phyloP scores from a whole-genome alignment of 1,284 basidiomycete species.

The Clitocybe nebularis region DNA sequence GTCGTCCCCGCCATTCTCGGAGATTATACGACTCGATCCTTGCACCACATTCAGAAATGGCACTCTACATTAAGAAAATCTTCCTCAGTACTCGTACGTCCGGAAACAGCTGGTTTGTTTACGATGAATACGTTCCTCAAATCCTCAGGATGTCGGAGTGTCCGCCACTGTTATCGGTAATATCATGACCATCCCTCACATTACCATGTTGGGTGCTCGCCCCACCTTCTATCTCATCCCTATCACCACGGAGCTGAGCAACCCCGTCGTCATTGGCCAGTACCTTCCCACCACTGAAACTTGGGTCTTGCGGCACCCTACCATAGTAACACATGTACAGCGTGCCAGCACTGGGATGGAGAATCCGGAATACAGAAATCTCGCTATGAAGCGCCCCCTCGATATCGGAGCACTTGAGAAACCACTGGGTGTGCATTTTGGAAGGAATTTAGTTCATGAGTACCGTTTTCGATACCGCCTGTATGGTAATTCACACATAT shows the following conservation, averaged over 20 bases:
- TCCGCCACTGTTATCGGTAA: slow-evolving; percentile 16
- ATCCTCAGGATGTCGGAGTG: slow-evolving; percentile 17
- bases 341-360: slow-evolving; percentile 23
- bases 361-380: slow-evolving; percentile 18
- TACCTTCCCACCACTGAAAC: slow-evolving; percentile 22
- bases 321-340: slow-evolving; percentile 6
- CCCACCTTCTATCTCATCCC: slow-evolving; percentile 29
- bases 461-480: too few relatives aligned
- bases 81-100: too few relatives aligned
- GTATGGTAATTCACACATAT: too few relatives aligned
- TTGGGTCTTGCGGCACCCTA: slow-evolving; percentile 19
- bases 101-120: too few relatives aligned
- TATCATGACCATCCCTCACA: slow-evolving; percentile 22
- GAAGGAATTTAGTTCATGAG: background rate
- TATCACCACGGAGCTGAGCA: slow-evolving; percentile 23
- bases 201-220: slow-evolving; percentile 25
- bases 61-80: too few relatives aligned
- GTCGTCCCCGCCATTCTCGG: too few relatives aligned
- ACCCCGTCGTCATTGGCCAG: slow-evolving; percentile 21
- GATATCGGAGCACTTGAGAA: slow-evolving; percentile 15
- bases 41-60: too few relatives aligned
- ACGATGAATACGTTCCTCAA: too few relatives aligned
- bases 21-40: too few relatives aligned
- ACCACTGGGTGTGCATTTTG: slow-evolving; percentile 13
- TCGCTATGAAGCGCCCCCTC: slow-evolving; percentile 20